Evolutionary conservation across 2,329 filamentous ascomycete species (phyloP), one percentile per base, ranked within the genome.

Genomic region (Aspergillus oerlinghausenensis): DNA sequence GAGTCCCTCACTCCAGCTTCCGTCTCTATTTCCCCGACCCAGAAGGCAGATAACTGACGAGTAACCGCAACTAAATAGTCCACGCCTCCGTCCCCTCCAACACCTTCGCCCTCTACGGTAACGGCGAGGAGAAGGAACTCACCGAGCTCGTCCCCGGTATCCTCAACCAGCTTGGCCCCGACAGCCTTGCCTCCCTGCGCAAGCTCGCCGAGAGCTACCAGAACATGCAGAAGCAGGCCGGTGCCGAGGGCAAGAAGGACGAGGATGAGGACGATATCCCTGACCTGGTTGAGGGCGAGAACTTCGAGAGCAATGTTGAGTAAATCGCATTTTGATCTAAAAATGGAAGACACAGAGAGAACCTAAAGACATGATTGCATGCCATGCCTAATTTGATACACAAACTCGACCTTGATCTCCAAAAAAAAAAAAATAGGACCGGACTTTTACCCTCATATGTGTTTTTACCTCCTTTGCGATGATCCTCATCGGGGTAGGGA

Each of bases 181-280:
- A 99, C 84, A 96, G 91, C 63, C 89, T 99, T 59, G 94, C 94
- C 60, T 96, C 92, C 63, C 90, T 99, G 73, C 90, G 94, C 79
- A 97, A 97, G 84, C 86, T 99, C 63, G 94, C 94, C 70, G 94
- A 99, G 86, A 95, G 89, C 85, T 99, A 99, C 86, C 94, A 99
- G 87, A 94, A 86, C 82, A 87, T 97, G 86, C 93, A 97, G 82
- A 96, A 96, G 88, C 89, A 90, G 78, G 90, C 82, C 58, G 85
- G 89, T 73, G 87, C 83, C 54, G 88, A 86, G 65, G 89, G 86
- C 71, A 87, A 89, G 77, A 85, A 88, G 70, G 85, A 88, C 56
- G 90, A 94, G 61, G 92, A 96, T 68, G 82, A 85, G 64, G 80
- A 82, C 62, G 94, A 97, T 77, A 99, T 99, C 77, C 94, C 94